Evolutionary conservation across 306 rosid species (phyloP), one percentile per base, ranked within the genome.

Genomic region (Quercus aquifolioides): DNA sequence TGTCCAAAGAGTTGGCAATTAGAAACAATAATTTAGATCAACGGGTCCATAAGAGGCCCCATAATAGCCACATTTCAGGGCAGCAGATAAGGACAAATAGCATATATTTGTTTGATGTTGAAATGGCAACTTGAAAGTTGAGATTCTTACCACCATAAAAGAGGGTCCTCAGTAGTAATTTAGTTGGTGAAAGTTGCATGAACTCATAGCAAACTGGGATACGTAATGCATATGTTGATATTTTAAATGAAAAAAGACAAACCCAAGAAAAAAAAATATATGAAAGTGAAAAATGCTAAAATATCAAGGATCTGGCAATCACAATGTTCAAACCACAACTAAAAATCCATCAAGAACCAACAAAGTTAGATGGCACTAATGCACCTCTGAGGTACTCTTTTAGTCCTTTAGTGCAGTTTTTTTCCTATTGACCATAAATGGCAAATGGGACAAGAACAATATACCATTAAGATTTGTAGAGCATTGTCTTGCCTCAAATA

Each of bases 1-100:
- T 12, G 46, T 41, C 46, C 46, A 41, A 41, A 41, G 46, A 49
- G 54, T 3, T 23, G 23, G 67, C 19, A 10, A 59, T 59, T 25
- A 21, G 20, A 28, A 15, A 63, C 18, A 13, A 28, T 28, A 33
- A 63, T 28, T 63, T 28, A 5, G 11, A 28, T 28, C 9, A 63
- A 63, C 41, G 10, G 79, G 67, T 57, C 76, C 67, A 58, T 43
- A 74, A 35, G 77, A 83, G 70, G 76, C 71, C 59, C 65, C 19
- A 20, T 38, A 46, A 6, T 65, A 31, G 74, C 33, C 64, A 14
- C 70, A 67, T 28, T 19, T 63, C 26, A 46, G 38, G 33, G 15
- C 5, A 54, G 69, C 65, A 69, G 31, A 31, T 23, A 63, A 63
- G 41, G 20, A 69, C 20, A 74, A 59, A 38, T 18, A 68, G 43